Evolutionary conservation across 2,329 filamentous ascomycete species (phyloP), one percentile per base, ranked within the genome.

Genomic region (Didymella pinodella): DNA sequence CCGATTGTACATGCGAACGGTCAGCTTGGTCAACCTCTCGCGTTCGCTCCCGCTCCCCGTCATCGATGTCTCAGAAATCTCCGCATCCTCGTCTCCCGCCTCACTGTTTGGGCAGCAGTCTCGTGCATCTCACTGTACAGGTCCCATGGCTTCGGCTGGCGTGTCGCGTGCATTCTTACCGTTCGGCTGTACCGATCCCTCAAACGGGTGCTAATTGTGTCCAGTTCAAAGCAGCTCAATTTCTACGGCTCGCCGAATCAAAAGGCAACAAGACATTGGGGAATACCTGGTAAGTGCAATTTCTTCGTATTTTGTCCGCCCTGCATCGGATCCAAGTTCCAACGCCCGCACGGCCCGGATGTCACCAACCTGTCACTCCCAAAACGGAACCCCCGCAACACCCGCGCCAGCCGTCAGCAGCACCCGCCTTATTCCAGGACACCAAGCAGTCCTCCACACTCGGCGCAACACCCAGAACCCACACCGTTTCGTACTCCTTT

Each of bases 181-280:
- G 59, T 57, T 63, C 72, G 66, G 68, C 66, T 72, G 71, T 68
- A 67, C 59, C 60, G 57, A 51, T 54, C 48, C 28, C 18, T 36
- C 36, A 40, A n/a, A 41, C 53, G 46, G 46, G 50, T 25, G 50
- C 49, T 63, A 65, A 59, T 56, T 79, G 80, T 80, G 69, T 34
- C 7, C 77, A 93, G 91, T 92, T 87, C 80, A 86, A 83, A 79
- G 83, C 95, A 70, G 93, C 95, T 67, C 91, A 90, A 78, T 97
- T 97, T 80, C 92, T 97, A 78, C 91, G 94, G 72, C 85, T 94
- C 72, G 93, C 95, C 36, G 95, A 98, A 80, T 84, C 91, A 72
- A 91, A 89, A 74, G 94, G 94, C 49, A 90, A 89, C 79, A 97
- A 96, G 82, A 93, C 88, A 54, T 82, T 98, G 65, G 95, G 95